Evolutionary conservation across 805 yeast genomes (phyloP), one percentile per base, ranked within the genome.

Genomic region (Barnettozyma sp.): DNA sequence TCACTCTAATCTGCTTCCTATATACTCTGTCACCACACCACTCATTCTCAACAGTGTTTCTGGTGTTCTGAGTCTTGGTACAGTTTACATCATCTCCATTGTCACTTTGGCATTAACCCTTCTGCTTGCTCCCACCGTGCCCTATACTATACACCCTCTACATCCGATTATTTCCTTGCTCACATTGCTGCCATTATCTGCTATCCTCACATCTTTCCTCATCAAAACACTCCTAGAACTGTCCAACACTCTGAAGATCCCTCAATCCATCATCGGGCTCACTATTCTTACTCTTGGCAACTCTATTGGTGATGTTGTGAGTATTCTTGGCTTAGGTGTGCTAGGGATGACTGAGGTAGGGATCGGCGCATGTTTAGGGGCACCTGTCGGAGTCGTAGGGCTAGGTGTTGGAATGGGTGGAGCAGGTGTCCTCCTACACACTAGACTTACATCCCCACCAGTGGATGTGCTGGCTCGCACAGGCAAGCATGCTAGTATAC

Each of bases 311-410:
- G 98, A 90, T 52, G 62, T 88, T 31, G 77, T 88, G 1, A 81
- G 96, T 0, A 86, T 90, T 47, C 56, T 81, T 23, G 81, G 94
- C 0, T 73, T 90, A 18, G 87, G 95, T 1, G 65, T 65, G 39
- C 71, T 84, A 68, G 95, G 95, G 0, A 78, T 75, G 60, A 84
- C 95, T 0, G 68, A 82, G 30, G 82, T 90, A 82, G 97, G 97
- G 0, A 65, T 92, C n/a, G 83, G 92, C 20, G 96, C 97, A 0
- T 88, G 97, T 52, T 82, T 88, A 55, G 97, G 97, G 0, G 86
- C 96, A 1, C 97, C 97, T 0, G 59, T 90, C 39, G 56, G 92
- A 27, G 81, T 87, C 35, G 63, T 82, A 28, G 62, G 92, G 9
- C 65, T 88, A 26, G 94, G 97, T 0, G 61, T 90, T 41, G 96